Percentiles rank a stretch among this genome's conserved stretches.
These are phyloP conservation scores for Skeletonema marinoi DNA, from an alignment of 108 stramenopile genomes.

Conservation along the genomic window DNA sequence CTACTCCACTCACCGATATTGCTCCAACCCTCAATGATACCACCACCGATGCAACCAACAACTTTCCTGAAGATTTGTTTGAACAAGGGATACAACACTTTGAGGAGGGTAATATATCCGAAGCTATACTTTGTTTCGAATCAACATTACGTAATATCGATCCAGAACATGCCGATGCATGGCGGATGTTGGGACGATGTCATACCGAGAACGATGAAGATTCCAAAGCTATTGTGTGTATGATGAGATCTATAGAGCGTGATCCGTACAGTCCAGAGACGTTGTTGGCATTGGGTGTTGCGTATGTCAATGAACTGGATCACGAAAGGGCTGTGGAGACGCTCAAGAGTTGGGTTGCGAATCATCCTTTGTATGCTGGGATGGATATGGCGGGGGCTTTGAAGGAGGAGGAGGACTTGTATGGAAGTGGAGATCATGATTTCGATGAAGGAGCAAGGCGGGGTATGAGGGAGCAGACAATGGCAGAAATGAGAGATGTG, in stretches of 20 bases:
- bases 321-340: slow-evolving; percentile 76
- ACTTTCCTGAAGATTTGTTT: slow-evolving; percentile 57
- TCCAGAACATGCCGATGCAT: slow-evolving; percentile 79
- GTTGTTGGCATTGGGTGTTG: slow-evolving; percentile 85
- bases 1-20: slow-evolving; percentile 17
- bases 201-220: slow-evolving; percentile 96
- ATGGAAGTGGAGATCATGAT: slow-evolving; percentile 39
- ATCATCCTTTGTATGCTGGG: slow-evolving; percentile 93
- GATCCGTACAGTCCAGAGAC: slow-evolving; percentile 91
- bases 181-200: slow-evolving; percentile 90
- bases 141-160: slow-evolving; percentile 78
- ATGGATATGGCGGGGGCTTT: slow-evolving; percentile 43
- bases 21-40: slow-evolving; percentile 1
- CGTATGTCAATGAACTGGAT: slow-evolving; percentile 95
- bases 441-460: slow-evolving; percentile 11
- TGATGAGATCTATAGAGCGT: slow-evolving; percentile 85
- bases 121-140: slow-evolving; percentile 90
- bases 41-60: background rate
- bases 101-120: slow-evolving; percentile 72
- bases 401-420: slow-evolving; percentile 60
- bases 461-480: slow-evolving; percentile 15
- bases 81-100: slow-evolving; percentile 80
- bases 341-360: slow-evolving; percentile 92
- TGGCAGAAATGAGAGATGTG: slow-evolving; percentile 73
- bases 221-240: slow-evolving; percentile 87